These are phyloP conservation scores for Chimonanthus praecox DNA, from an alignment of 164 flowering plant species.

Conservation along the genomic window DNA sequence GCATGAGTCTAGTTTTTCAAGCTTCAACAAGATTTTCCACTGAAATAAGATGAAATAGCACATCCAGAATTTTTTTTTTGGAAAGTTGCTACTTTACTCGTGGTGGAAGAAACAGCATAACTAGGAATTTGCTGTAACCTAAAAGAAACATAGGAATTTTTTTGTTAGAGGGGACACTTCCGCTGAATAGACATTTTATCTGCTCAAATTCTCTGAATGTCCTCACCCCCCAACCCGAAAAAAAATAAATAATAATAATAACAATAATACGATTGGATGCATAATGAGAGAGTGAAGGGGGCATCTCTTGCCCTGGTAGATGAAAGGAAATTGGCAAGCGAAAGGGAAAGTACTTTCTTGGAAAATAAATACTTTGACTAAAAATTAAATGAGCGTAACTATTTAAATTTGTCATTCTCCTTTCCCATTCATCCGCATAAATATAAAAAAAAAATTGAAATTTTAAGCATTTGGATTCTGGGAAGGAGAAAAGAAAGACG, in stretches of 20 bases:
- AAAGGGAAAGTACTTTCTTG: too few relatives aligned
- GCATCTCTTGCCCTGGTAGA: too few relatives aligned
- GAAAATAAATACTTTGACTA: too few relatives aligned
- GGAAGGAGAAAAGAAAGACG: background rate
- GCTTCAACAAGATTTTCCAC: background rate
- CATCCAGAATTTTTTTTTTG: background rate
- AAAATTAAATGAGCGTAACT: too few relatives aligned
- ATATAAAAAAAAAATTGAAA: too few relatives aligned
- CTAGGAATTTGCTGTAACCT: background rate
- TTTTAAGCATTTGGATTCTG: background rate
- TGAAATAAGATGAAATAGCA: background rate
- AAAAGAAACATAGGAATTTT: background rate
- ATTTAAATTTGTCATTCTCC: background rate
- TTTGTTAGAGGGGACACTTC: background rate
- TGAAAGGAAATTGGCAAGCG: too few relatives aligned
- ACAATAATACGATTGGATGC: too few relatives aligned
- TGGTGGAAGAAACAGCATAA: background rate
- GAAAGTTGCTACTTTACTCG: background rate
- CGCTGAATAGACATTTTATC: too few relatives aligned
- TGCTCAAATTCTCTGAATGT: too few relatives aligned
- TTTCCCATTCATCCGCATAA: background rate
- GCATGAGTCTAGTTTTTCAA: background rate
- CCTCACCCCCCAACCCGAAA: too few relatives aligned
- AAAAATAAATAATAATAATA: too few relatives aligned
- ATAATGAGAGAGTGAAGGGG: too few relatives aligned